phyloP scores from a whole-genome alignment of 345 rosid species.

The Geranium rotundifolium region DNA sequence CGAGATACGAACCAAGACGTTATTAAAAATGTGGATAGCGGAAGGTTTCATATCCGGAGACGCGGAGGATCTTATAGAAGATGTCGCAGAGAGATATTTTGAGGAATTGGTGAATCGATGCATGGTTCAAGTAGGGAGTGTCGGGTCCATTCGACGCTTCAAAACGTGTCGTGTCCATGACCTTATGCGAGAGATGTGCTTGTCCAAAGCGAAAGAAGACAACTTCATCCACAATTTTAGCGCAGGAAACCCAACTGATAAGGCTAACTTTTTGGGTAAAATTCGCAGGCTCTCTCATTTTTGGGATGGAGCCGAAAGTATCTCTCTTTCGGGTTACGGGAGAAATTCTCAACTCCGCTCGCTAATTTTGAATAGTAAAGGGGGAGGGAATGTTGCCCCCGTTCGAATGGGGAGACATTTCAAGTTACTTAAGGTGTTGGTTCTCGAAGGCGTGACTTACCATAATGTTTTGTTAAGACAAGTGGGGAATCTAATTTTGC shows the following conservation, averaged over 20 bases:
- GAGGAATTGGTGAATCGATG: constrained; percentile 20
- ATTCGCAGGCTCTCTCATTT: constrained; percentile 23
- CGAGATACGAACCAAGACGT: constrained; percentile 19
- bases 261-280: constrained; percentile 1
- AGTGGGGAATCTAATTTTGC: constrained; percentile 24
- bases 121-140: constrained; percentile 22
- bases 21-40: constrained; percentile 36
- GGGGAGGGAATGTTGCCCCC: neutral
- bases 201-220: constrained; percentile 16
- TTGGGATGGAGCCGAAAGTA: neutral
- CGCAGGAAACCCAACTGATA: neutral
- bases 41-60: constrained; percentile 23
- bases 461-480: neutral
- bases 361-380: constrained; percentile 13
- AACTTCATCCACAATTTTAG: constrained; percentile 12
- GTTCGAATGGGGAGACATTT: neutral
- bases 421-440: constrained; percentile 19
- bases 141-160: constrained; percentile 16
- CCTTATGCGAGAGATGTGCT: constrained; percentile 24
- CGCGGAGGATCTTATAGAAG: constrained; percentile 11
- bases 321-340: neutral
- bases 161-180: constrained; percentile 28
- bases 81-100: constrained; percentile 16
- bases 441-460: constrained; percentile 6
- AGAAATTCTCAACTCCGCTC: constrained; percentile 18